Base-by-base conservation (phyloP, 495 filamentous ascomycete genomes). In the Aspergillus saccharolyticus region DNA sequence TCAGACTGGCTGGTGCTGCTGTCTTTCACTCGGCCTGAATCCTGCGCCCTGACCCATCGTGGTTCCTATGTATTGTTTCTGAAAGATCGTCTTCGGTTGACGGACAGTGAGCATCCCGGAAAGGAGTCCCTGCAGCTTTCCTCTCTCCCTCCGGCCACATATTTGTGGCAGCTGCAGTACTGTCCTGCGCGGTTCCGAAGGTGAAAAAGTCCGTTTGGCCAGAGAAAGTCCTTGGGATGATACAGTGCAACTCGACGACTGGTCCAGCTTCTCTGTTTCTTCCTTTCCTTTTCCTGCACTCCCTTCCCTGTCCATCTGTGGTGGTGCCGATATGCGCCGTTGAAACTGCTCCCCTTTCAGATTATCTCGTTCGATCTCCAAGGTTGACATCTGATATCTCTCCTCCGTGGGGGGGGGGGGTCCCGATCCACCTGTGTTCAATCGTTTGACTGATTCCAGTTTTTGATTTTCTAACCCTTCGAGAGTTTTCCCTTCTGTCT, bases 81-180 rank as follows among this genome's bases (percentile, higher is more conserved):
- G 24, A 55, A 60, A 56, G 33, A 39, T 39, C 33, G 33, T 39
- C 33, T 39, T 39, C 33, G 33, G 57, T 54, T 30, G 55, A 48
- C 18, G 42, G 49, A 47, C 60, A 49, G 50, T 59, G 44, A 44
- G 42, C 54, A 56, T 53, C 55, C 47, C 46, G 53, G 49, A 59
- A 33, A 33, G 67, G 61, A 66, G 70, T 66, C 65, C 66, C 72
- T 75, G 72, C 72, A 71, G 70, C 69, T 70, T 69, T 65, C 70
- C 71, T 67, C 60, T 67, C 52, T 50, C 60, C 49, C 58, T 57
- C 59, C 63, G 57, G 58, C 59, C 59, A 49, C 60, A 63, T 63
- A 56, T 56, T 52, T 48, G 61, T 33, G 49, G 56, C 47, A 42
- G 56, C 58, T 54, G 62, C 66, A 52, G 51, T 55, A 46, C 39